Conservation (phyloP, 257 asterid species). For the Gentiana macrophylla region DNA sequence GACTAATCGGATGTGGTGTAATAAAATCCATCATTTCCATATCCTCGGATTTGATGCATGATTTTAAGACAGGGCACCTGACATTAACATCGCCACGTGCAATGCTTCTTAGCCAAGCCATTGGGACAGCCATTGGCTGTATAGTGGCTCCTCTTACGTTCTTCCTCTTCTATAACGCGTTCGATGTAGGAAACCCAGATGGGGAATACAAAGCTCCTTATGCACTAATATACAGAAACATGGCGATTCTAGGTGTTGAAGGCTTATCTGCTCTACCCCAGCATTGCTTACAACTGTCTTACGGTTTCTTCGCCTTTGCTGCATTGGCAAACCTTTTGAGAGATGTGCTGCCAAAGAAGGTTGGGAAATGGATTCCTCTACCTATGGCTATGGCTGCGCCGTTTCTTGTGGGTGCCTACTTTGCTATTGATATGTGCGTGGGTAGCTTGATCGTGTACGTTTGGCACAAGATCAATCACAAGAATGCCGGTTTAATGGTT, state of each 20-base stretch:
- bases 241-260: conserved; percentile 30
- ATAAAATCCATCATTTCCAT: conserved; percentile 27
- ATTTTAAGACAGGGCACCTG: conserved; percentile 31
- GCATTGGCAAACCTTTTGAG: conserved; percentile 14
- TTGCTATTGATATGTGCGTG: conserved; percentile 25
- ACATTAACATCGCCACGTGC: conserved; percentile 31
- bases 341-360: conserved; percentile 13
- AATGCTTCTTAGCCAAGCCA: conserved; percentile 30
- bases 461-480: conserved; percentile 14
- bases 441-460: conserved; percentile 19
- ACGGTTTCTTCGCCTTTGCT: conserved; percentile 21
- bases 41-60: conserved; percentile 29
- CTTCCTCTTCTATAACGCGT: conserved; percentile 28
- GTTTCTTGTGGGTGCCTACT: conserved; percentile 24
- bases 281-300: conserved; percentile 25
- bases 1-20: conserved; percentile 30
- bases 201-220: conserved; percentile 34
- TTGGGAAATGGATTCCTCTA: conserved; percentile 18
- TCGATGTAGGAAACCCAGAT: conserved; percentile 18
- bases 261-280: conserved; percentile 32
- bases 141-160: conserved; percentile 25
- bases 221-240: conserved; percentile 27
- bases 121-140: conserved; percentile 30
- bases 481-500: conserved; percentile 17
- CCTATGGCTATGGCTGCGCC: conserved; percentile 35